phyloP scores from a whole-genome alignment of 2,329 filamentous ascomycete genomes.

The Botrytis fragariae region DNA sequence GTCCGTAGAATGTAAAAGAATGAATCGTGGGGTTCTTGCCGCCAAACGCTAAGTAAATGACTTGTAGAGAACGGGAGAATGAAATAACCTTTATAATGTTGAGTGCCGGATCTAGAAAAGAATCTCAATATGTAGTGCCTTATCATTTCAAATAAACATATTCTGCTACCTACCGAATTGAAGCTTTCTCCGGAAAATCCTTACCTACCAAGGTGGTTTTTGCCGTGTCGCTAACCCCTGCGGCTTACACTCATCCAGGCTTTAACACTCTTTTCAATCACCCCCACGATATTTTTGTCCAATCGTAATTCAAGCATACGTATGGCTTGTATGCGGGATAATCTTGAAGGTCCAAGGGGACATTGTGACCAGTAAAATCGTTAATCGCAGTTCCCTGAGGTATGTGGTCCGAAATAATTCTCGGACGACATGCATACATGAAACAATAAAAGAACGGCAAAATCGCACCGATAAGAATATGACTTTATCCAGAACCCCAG shows the following conservation, averaged over 20 bases:
- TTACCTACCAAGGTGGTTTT: not conserved
- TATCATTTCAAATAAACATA: not conserved
- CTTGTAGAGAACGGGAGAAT: no score
- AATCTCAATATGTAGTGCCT: not conserved
- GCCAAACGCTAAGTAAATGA: not conserved
- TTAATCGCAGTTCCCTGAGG: not conserved
- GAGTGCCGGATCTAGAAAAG: not conserved
- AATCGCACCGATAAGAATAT: not conserved
- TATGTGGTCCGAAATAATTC: not conserved
- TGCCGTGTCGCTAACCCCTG: not conserved
- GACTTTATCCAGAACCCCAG: not conserved
- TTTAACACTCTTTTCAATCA: not conserved
- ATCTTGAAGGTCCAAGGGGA: not conserved
- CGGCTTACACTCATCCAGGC: not conserved
- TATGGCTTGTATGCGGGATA: not conserved
- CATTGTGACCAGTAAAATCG: not conserved
- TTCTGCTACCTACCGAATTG: not conserved
- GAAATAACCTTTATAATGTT: not conserved
- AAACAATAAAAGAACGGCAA: constrained; percentile 11
- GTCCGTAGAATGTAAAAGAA: not conserved
- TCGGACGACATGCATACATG: not conserved
- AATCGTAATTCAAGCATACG: not conserved
- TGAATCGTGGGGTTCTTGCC: not conserved
- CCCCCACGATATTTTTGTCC: not conserved
- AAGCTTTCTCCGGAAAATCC: not conserved